These are phyloP conservation scores for Suillus luteus DNA, from an alignment of 768 basidiomycete genomes.

Conservation along the genomic window DNA sequence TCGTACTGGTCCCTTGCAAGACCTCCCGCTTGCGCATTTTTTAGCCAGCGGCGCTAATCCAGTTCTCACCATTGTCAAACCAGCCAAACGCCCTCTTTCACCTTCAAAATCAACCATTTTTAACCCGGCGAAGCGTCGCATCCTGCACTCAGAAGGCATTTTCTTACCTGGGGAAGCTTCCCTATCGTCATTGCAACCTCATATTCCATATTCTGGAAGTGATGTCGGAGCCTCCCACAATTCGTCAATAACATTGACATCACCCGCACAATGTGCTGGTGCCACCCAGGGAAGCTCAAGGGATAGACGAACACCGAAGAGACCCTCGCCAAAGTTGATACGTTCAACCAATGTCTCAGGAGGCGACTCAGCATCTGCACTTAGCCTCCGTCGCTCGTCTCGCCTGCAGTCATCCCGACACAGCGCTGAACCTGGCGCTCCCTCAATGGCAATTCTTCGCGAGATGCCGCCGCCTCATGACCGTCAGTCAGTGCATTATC, in stretches of 20 bases:
- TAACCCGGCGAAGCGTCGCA: conserved; percentile 70
- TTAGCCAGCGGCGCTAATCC: conserved; percentile 37
- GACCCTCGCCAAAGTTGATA: conserved; percentile 30
- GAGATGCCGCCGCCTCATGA: conserved; percentile 46
- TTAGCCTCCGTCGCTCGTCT: conserved; percentile 16
- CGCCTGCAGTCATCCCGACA: conserved; percentile 19
- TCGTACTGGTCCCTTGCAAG: conserved; percentile 54
- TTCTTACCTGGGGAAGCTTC: conserved; percentile 30
- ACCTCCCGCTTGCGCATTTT: conserved; percentile 61
- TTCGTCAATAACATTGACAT: conserved; percentile 19
- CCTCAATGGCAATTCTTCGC: conserved; percentile 35
- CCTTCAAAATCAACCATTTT: conserved; percentile 50
- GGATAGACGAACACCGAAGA: conserved; percentile 14
- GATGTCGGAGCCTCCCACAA: conserved; percentile 46
- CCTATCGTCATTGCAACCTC: not conserved
- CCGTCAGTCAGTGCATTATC: conserved; percentile 63
- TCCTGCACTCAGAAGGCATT: conserved; percentile 57
- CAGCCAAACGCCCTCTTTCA: conserved; percentile 64
- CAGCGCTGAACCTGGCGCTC: conserved; percentile 18
- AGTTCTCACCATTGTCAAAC: conserved; percentile 32
- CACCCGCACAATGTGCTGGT: conserved; percentile 12
- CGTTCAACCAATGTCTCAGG: conserved; percentile 13
- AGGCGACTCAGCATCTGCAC: conserved; percentile 8
- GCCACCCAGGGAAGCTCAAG: conserved; percentile 20
- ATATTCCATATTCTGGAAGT: conserved; percentile 2